Percentiles rank a stretch among this genome's conserved stretches.
phyloP scores from a whole-genome alignment of 306 rosid species.

The Pterocarpus macrocarpus region DNA sequence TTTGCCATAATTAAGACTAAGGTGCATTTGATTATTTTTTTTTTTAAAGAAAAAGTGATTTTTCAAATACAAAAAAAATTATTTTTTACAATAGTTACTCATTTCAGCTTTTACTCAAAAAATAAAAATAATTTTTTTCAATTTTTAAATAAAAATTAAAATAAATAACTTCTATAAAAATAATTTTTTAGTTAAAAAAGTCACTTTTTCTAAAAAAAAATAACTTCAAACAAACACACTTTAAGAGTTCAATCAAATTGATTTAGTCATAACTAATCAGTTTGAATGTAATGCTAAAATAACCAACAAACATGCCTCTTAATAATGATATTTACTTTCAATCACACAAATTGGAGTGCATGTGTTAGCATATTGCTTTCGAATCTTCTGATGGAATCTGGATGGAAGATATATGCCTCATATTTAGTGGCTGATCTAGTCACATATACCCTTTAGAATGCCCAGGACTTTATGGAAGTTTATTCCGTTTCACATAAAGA shows the following conservation, averaged over 20 bases:
- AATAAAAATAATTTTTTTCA: too few relatives aligned
- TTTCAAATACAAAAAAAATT: too few relatives aligned
- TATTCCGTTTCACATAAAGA: not conserved
- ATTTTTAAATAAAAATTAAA: too few relatives aligned
- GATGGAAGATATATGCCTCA: not conserved
- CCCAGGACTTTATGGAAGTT: constrained; percentile 2
- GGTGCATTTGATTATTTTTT: too few relatives aligned
- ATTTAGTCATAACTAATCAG: constrained; percentile 18
- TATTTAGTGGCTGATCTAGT: not conserved
- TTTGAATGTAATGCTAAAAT: not conserved
- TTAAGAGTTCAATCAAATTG: not conserved
- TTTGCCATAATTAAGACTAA: not conserved
- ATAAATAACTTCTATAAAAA: too few relatives aligned
- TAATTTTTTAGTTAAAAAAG: too few relatives aligned
- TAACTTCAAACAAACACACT: too few relatives aligned
- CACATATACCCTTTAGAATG: constrained; percentile 6
- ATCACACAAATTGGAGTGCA: not conserved
- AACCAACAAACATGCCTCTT: not conserved
- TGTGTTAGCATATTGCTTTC: not conserved
- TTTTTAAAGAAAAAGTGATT: too few relatives aligned
- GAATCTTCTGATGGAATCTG: not conserved
- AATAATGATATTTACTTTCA: not conserved
- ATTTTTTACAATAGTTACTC: too few relatives aligned
- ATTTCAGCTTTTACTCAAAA: too few relatives aligned
- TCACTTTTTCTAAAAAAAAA: too few relatives aligned